These are phyloP conservation scores for Cladophialophora psammophila DNA, from an alignment of 2,329 filamentous ascomycete species.

Conservation along the genomic window DNA sequence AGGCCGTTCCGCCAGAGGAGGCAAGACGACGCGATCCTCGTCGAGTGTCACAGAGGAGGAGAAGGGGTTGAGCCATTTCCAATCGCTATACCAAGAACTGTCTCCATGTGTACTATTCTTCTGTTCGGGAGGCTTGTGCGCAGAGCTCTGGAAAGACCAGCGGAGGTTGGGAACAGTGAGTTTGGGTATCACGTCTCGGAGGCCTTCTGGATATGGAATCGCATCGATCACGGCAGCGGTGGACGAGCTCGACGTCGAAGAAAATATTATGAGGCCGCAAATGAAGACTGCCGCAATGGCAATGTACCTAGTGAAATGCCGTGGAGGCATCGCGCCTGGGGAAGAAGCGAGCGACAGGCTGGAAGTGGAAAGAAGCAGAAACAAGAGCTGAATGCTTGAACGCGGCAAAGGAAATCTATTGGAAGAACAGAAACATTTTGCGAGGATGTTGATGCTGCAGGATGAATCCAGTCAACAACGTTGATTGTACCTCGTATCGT, in stretches of 20 bases:
- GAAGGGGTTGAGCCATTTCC: conserved; percentile 90
- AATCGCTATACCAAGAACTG: conserved; percentile 85
- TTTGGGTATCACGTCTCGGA: conserved; percentile 51
- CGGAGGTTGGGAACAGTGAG: conserved; percentile 60
- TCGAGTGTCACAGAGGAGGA: conserved; percentile 81
- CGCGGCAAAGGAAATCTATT: conserved; percentile 13
- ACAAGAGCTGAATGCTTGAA: neutral
- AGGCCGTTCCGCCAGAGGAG: conserved; percentile 73
- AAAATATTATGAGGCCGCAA: conserved; percentile 52
- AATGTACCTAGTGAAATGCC: conserved; percentile 45
- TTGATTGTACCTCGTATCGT: neutral
- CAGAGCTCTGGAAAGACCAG: conserved; percentile 70
- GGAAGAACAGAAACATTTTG: conserved; percentile 4
- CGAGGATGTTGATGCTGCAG: neutral
- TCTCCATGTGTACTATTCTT: conserved; percentile 80
- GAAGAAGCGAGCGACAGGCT: conserved; percentile 19
- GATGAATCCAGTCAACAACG: neutral
- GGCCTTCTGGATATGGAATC: conserved; percentile 22
- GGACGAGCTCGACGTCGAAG: conserved; percentile 50
- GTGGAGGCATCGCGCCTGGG: conserved; percentile 35
- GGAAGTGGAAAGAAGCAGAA: conserved; percentile 9
- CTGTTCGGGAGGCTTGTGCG: conserved; percentile 76
- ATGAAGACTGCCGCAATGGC: conserved; percentile 54
- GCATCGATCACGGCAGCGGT: conserved; percentile 43
- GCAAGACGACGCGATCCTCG: conserved; percentile 82